phyloP scores from a whole-genome alignment of 2,329 filamentous ascomycete species.

The Aspergillus sp. region DNA sequence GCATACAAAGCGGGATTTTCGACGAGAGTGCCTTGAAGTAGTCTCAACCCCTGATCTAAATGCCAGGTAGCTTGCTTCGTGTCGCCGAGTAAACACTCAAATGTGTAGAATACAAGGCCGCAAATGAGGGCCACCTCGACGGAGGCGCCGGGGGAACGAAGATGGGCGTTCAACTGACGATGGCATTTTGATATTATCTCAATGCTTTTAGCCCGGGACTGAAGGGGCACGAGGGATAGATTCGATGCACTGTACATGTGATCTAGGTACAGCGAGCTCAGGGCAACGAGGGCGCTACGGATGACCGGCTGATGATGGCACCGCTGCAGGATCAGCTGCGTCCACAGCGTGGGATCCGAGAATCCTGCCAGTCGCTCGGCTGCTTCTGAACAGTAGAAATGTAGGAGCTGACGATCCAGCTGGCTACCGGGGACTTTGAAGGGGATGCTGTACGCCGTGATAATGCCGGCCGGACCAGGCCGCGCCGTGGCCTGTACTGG shows the following conservation, averaged over 20 bases:
- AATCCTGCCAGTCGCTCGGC: conserved; percentile 17
- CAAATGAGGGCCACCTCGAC: background rate
- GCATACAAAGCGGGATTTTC: background rate
- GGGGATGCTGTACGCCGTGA: conserved; percentile 21
- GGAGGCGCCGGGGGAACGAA: background rate
- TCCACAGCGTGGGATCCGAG: conserved; percentile 22
- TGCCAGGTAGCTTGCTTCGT: background rate
- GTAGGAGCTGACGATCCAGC: conserved; percentile 23
- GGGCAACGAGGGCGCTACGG: conserved; percentile 20
- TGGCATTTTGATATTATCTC: background rate
- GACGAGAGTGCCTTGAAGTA: background rate
- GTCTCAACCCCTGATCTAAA: background rate
- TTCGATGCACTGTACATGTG: background rate
- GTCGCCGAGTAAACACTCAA: background rate
- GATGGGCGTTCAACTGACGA: background rate
- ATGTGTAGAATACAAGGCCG: background rate
- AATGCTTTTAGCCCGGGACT: background rate
- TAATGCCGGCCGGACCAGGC: background rate
- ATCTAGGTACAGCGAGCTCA: conserved; percentile 21
- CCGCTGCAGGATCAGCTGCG: conserved; percentile 18
- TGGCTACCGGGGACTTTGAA: conserved; percentile 26
- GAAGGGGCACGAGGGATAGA: background rate
- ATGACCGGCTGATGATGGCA: conserved; percentile 23
- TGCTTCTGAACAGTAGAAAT: conserved; percentile 23
- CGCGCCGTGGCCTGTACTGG: background rate